phyloP scores from a whole-genome alignment of 2,329 filamentous ascomycete genomes.

The Xylariaceae sp. region DNA sequence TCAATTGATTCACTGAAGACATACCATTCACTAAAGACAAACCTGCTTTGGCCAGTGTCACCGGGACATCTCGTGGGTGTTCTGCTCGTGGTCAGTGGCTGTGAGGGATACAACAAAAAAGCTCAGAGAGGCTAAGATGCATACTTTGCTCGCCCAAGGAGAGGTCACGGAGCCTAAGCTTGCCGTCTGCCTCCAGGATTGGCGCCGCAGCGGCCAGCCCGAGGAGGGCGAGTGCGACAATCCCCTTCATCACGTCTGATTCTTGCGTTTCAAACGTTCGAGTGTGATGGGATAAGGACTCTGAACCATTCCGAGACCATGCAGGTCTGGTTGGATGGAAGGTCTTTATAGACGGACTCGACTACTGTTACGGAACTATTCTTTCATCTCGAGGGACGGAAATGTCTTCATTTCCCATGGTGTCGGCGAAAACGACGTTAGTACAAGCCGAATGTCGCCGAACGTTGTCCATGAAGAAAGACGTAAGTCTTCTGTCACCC shows the following conservation, averaged over 20 bases:
- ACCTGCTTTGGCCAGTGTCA: no score
- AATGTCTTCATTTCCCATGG: not conserved
- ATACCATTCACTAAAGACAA: no score
- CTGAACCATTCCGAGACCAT: not conserved
- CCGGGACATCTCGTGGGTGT: not conserved
- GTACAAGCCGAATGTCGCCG: not conserved
- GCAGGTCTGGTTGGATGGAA: not conserved
- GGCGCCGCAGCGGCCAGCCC: constrained; percentile 10
- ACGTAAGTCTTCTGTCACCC: constrained; percentile 4
- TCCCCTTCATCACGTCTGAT: constrained; percentile 7
- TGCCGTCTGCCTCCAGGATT: not conserved
- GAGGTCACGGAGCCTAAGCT: not conserved
- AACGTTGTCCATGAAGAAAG: no score
- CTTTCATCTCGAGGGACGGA: not conserved
- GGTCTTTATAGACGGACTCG: constrained; percentile 1
- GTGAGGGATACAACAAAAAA: not conserved
- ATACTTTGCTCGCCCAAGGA: not conserved
- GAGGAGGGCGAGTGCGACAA: constrained; percentile 2
- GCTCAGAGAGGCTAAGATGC: not conserved
- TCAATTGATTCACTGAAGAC: no score
- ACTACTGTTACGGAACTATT: not conserved
- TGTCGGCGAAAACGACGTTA: not conserved
- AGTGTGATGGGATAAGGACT: not conserved
- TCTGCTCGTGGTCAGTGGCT: not conserved
- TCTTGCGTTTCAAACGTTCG: not conserved